Evolutionary conservation across 768 basidiomycete species (phyloP), one percentile per base, ranked within the genome.

Genomic region (Pleurotus djamor): DNA sequence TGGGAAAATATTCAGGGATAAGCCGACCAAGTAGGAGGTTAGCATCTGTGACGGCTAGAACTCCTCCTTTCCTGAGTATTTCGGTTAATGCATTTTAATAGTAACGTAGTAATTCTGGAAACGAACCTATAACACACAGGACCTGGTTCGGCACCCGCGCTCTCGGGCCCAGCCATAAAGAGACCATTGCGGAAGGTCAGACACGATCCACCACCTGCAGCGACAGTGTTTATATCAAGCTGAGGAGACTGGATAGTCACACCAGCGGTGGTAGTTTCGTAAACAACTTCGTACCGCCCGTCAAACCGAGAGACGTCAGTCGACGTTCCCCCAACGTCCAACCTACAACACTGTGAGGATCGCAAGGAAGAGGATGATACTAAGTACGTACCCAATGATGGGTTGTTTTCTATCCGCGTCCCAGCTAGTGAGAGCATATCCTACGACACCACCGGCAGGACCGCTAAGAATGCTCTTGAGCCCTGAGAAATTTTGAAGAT

Each of bases 391-490:
- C 89, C 93, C 93, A 59, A 97, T 96, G 63, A 96, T 83, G 0
- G 95, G 91, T 36, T 81, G 75, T 66, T 82, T 86, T 64, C 77
- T 70, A 63, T 85, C 74, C 51, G 81, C 81, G 63, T 94, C 93
- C 91, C 94, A 97, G 66, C 92, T 94, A 3, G 93, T 96, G 64
- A 94, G 75, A 0, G 95, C 93, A 66, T 93, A 96, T 0, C 96
- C 96, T 0, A 98, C 96, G 4, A 98, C 96, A 3, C 96, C 96
- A 2, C 96, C 96, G 0, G 96, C 96, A 0, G 96, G 96, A 2
- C 92, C 93, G 65, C 92, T 94, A 38, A 97, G 72, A 63, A 98
- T 95, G 63, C 91, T 93, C 80, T 95, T 96, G 65, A 98, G 73
- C 0, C 96, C 96, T 0, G 92, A 94, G 70, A 98, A 98, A 66